Percentiles rank a stretch among this genome's conserved stretches.
Evolutionary conservation across 345 rosid genomes (phyloP).

Genomic region (Rhodamnia argentea): DNA sequence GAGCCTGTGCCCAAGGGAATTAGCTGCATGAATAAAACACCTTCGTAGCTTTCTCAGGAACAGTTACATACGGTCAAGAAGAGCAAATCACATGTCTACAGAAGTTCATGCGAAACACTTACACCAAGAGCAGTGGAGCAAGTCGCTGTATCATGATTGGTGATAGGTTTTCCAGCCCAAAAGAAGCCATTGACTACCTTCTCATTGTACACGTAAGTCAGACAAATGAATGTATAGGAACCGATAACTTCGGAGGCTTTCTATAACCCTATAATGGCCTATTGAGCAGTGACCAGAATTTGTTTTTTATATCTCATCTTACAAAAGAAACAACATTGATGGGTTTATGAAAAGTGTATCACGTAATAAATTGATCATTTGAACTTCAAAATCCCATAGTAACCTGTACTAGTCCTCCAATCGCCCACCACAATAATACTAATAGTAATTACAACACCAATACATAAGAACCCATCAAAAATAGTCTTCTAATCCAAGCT

Average conservation of each 20-base stretch:
- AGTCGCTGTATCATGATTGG: slow-evolving; percentile 30
- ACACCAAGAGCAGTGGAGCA: slow-evolving; percentile 86
- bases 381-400: neutral
- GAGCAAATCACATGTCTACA: neutral
- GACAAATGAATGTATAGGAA: neutral
- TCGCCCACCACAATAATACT: neutral
- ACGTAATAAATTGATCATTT: neutral
- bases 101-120: slow-evolving; percentile 15
- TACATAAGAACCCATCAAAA: neutral
- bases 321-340: neutral
- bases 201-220: neutral
- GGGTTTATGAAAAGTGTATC: neutral
- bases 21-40: slow-evolving; percentile 37
- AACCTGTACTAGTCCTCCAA: neutral
- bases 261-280: neutral
- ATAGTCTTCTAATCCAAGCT: neutral
- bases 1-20: slow-evolving; percentile 96
- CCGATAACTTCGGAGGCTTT: neutral
- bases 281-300: neutral
- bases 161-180: slow-evolving; percentile 66
- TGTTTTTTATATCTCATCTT: neutral
- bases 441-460: neutral
- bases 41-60: slow-evolving; percentile 3
- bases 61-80: neutral
- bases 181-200: slow-evolving; percentile 97